phyloP scores from a whole-genome alignment of 2,329 filamentous ascomycete genomes.

The Aspergillus brasiliensis region DNA sequence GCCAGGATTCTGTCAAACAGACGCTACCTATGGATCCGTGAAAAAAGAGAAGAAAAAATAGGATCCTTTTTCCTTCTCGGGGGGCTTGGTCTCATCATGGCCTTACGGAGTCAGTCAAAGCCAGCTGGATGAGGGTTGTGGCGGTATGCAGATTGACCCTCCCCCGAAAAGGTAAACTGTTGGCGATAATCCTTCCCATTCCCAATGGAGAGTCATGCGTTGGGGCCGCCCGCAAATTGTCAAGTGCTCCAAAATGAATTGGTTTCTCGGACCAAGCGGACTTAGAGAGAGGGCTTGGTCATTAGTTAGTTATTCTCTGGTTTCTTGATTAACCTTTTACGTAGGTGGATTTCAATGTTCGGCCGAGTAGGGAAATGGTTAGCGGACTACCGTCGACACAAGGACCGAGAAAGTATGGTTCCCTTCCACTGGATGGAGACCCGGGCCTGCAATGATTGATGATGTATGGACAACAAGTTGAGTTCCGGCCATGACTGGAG shows the following conservation, averaged over 20 bases:
- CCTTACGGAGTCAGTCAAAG: neutral
- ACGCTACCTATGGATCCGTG: neutral
- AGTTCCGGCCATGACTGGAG: neutral
- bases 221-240: neutral
- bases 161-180: neutral
- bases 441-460: neutral
- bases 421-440: neutral
- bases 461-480: neutral
- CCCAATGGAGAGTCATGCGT: neutral
- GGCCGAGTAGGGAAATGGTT: neutral
- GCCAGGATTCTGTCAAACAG: neutral
- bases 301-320: neutral
- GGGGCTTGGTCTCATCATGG: neutral
- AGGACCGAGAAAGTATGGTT: neutral
- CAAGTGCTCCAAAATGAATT: neutral
- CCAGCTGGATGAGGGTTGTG: neutral
- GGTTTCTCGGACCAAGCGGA: too few species aligned
- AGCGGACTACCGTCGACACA: neutral
- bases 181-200: neutral
- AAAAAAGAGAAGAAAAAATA: neutral
- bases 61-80: neutral
- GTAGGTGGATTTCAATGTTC: neutral
- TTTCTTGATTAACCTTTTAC: neutral
- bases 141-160: neutral
- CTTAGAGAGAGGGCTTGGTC: too few species aligned